Evolutionary conservation across 208 protist genomes (phyloP), one percentile per base, ranked within the genome.

Genomic region (Crithidia mellificae): DNA sequence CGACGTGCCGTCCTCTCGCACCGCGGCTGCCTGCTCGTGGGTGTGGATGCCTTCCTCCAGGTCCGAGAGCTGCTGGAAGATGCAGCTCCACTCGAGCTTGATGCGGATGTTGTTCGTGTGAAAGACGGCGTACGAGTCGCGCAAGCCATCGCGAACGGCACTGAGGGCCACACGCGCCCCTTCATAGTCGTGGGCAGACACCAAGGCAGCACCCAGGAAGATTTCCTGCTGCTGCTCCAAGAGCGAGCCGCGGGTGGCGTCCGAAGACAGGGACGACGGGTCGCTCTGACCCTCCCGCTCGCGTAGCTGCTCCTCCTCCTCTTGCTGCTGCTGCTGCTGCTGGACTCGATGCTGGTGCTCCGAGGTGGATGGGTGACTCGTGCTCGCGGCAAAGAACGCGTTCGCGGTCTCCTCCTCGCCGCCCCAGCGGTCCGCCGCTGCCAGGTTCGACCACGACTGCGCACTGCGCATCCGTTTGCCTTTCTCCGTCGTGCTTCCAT

Each of bases 51-150:
- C 90, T 66, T 96, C 90, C 63, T 91, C 86, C 15, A 93, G 77
- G 51, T 96, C 87, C 52, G 90, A 88, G 4, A 96, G 77, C 71
- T 92, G 78, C 72, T 91, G 83, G 62, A 93, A 92, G 61, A 96
- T 77, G 54, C 80, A 81, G 64, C 79, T 81, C 44, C 90, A 72
- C 70, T 96, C 85, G 51, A 91, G 77, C 55, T 88, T 93, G 15
- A 87, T 63, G 27, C 85, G 85, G 12, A 72, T 62, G 72, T 91
- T 84, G 58, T 86, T 78, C 2, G 85, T 92, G 72, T 91, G 80
- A 46, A 92, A 90, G 25, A 91, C 78, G 2, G 84, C 71, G 74
- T 92, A 92, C 15, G 72, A 77, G 65, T 88, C 75, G n/a, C 72
- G 63, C 41, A 96, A 68, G 0, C 75, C 64, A n/a, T 72, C 41